Evolutionary conservation across 106 monocot species (phyloP), one percentile per base, ranked within the genome.

Genomic region (Apostasia shenzhenica): DNA sequence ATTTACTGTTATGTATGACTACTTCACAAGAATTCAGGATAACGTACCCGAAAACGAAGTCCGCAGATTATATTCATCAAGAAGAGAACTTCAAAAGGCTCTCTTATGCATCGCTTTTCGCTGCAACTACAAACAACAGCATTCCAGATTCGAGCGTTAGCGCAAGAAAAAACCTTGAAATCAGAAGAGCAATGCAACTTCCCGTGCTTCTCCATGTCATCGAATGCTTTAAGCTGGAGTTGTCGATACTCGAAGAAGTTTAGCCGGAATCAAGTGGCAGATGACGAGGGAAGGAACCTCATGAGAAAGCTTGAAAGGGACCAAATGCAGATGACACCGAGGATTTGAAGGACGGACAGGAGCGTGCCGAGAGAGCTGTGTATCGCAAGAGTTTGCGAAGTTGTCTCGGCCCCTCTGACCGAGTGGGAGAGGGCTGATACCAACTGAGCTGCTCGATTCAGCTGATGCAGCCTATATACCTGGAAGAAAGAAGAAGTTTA

Each of bases 321-420:
- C 94, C 94, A 95, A 67, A 95, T 70, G 70, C 88, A 95, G 74
- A 95, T 95, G 58, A 95, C 80, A 9, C 94, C 94, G 10, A 95
- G 94, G 59, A 91, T 76, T 82, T 95, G 94, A 12, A 95, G 88
- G 6, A 95, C 91, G 41, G 74, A 80, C 57, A 95, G 61, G 40
- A 95, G 72, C 56, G 79, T 79, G 7, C 91, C 94, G 69, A 95
- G 76, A 4, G 91, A 91, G 70, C 77, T 88, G 72, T 80, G 82
- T 75, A 95, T 86, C 43, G 94, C 91, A 61, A 88, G 55, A 38
- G 91, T 95, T 65, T 95, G 91, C 2, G 88, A 56, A 14, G 91
- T 91, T 8, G 67, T 76, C 66, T 95, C 94, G 37, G 81, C 81
- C 72, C 94, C 88, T 80, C 91, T 91, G 45, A 95, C 81, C 2